Percentiles rank a stretch among this genome's conserved stretches.
phyloP scores from a whole-genome alignment of 805 yeast genomes.

The Kodamaea kakaduensis region DNA sequence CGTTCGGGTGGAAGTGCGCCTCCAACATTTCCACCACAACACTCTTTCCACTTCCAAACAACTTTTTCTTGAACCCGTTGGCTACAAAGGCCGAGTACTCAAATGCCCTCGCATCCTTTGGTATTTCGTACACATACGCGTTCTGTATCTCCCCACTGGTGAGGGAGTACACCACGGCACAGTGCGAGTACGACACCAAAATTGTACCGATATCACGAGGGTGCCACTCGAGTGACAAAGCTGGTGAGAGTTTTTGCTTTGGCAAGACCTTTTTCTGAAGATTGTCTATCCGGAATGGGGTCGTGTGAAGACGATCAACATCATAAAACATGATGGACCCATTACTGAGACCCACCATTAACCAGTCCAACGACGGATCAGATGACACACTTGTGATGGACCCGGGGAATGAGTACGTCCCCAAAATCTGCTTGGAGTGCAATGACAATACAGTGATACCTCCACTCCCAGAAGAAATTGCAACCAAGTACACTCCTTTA shows the following conservation, averaged over 20 bases:
- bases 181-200: slow-evolving; percentile 65
- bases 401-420: slow-evolving; percentile 59
- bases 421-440: slow-evolving; percentile 55
- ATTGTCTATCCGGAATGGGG: slow-evolving; percentile 66
- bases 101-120: slow-evolving; percentile 65
- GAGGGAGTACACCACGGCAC: slow-evolving; percentile 68
- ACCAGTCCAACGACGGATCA: slow-evolving; percentile 89
- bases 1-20: slow-evolving; percentile 89
- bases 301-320: slow-evolving; percentile 67
- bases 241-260: slow-evolving; percentile 57
- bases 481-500: slow-evolving; percentile 78
- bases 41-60: slow-evolving; percentile 36
- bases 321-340: slow-evolving; percentile 74
- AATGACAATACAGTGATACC: slow-evolving; percentile 68
- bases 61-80: slow-evolving; percentile 38
- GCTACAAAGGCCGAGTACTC: slow-evolving; percentile 25
- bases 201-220: slow-evolving; percentile 86
- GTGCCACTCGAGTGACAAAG: slow-evolving; percentile 66
- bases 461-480: slow-evolving; percentile 54
- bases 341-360: slow-evolving; percentile 71
- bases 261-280: slow-evolving; percentile 61
- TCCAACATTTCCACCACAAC: slow-evolving; percentile 34
- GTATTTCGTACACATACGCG: slow-evolving; percentile 56
- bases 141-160: slow-evolving; percentile 55
- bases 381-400: slow-evolving; percentile 64